phyloP scores from a whole-genome alignment of 2,329 filamentous ascomycete genomes.

The Nakataea oryzae region DNA sequence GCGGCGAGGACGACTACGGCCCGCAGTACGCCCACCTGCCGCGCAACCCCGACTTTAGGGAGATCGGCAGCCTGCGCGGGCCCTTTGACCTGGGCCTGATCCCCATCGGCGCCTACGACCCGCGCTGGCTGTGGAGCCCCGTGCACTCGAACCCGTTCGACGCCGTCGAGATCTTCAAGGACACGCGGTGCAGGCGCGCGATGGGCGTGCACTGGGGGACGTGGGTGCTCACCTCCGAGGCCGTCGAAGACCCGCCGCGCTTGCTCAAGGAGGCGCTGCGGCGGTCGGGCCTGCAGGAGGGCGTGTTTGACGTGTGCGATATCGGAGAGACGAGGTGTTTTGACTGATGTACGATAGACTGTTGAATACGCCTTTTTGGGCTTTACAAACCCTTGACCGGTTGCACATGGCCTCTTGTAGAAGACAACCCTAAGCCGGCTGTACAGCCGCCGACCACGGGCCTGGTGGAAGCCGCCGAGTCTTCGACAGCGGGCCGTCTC shows the following conservation, averaged over 20 bases:
- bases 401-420: too few relatives aligned
- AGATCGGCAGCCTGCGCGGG: conserved; percentile 70
- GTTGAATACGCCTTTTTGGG: too few relatives aligned
- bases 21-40: conserved; percentile 57
- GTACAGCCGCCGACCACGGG: too few relatives aligned
- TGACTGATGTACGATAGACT: too few relatives aligned
- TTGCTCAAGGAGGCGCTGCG: conserved; percentile 62
- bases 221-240: conserved; percentile 79
- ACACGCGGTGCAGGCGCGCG: conserved; percentile 67
- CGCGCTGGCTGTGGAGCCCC: conserved; percentile 60
- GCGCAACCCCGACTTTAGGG: conserved; percentile 70
- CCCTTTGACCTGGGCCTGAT: conserved; percentile 89
- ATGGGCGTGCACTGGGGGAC: conserved; percentile 91
- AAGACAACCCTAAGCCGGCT: too few relatives aligned
- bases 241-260: conserved; percentile 71
- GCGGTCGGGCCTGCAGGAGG: conserved; percentile 58
- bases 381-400: too few relatives aligned
- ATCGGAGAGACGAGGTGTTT: conserved; percentile 75
- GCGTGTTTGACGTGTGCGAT: conserved; percentile 71
- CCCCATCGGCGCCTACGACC: conserved; percentile 83
- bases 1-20: conserved; percentile 59
- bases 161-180: conserved; percentile 77
- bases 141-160: conserved; percentile 85
- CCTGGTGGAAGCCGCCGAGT: conserved; percentile 32
- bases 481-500: too few relatives aligned